Evolutionary conservation across 1,284 basidiomycete genomes (phyloP).

Genomic region (Jaminaea rosea): DNA sequence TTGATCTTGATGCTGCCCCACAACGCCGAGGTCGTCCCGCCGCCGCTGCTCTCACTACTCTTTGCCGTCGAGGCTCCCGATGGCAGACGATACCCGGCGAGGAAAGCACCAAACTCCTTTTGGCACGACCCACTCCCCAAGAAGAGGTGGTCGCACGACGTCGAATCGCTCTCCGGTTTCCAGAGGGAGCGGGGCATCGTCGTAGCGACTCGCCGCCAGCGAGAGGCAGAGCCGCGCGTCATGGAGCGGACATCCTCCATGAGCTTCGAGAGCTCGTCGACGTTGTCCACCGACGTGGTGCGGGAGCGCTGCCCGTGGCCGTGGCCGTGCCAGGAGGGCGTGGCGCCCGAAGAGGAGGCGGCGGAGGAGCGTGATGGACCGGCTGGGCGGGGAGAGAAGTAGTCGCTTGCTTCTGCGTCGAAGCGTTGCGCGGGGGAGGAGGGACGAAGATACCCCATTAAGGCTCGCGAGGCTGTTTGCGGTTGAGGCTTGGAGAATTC

Average conservation of each 20-base stretch:
- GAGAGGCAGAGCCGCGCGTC: not conserved
- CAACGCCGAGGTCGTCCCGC: not conserved
- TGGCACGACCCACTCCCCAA: not conserved
- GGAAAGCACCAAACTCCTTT: not conserved
- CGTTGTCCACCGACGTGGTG: too few species aligned
- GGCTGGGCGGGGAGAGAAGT: too few species aligned
- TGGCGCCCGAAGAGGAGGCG: too few species aligned
- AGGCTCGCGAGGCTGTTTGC: too few species aligned
- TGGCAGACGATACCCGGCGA: not conserved
- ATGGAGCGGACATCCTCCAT: not conserved
- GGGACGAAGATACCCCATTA: too few species aligned
- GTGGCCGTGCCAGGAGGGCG: too few species aligned
- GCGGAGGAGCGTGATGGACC: too few species aligned
- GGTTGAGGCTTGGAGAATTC: too few species aligned
- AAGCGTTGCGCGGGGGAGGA: too few species aligned
- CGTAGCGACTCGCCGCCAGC: not conserved
- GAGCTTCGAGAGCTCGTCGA: not conserved
- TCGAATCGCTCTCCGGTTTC: not conserved
- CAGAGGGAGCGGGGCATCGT: not conserved
- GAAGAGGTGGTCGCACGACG: not conserved
- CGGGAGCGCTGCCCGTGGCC: too few species aligned
- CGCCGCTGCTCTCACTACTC: not conserved
- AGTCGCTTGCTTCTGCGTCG: too few species aligned
- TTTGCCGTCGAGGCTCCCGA: not conserved
- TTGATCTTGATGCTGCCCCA: not conserved